Conservation (phyloP, 228 moss, liverwort and hornwort genomes). For the Sphagnum magellanicum region DNA sequence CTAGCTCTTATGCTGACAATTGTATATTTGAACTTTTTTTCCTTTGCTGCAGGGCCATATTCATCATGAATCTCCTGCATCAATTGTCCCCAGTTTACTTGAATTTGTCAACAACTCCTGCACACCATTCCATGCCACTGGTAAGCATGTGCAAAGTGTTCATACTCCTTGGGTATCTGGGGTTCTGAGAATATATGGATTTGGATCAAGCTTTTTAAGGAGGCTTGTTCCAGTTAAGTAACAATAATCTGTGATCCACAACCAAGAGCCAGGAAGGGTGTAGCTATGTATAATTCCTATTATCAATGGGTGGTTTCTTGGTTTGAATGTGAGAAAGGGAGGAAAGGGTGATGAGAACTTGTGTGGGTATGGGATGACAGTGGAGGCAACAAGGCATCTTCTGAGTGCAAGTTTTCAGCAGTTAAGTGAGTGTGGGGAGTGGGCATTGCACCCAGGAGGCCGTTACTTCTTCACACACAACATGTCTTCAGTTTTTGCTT, state of each 20-base stretch:
- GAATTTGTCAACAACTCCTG: constrained; percentile 66
- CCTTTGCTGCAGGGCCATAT: constrained; percentile 37
- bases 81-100: constrained; percentile 54
- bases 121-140: constrained; percentile 63
- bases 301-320: too few species aligned
- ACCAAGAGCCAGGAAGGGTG: too few species aligned
- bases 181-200: too few species aligned
- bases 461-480: constrained; percentile 85
- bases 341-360: background rate
- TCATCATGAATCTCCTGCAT: constrained; percentile 47
- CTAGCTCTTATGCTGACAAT: too few species aligned
- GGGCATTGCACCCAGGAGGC: constrained; percentile 73
- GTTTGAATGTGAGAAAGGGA: background rate
- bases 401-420: constrained; percentile 65
- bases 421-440: constrained; percentile 71
- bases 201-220: too few species aligned
- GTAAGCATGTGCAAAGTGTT: constrained; percentile 11
- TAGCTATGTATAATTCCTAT: too few species aligned
- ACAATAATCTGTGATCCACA: too few species aligned
- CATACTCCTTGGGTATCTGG: too few species aligned
- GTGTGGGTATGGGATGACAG: constrained; percentile 18
- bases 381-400: constrained; percentile 61
- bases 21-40: too few species aligned
- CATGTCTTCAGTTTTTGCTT: constrained; percentile 77
- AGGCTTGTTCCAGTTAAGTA: too few species aligned